Evolutionary conservation across 164 flowering plant genomes (phyloP).

Genomic region (Echeveria elegans): DNA sequence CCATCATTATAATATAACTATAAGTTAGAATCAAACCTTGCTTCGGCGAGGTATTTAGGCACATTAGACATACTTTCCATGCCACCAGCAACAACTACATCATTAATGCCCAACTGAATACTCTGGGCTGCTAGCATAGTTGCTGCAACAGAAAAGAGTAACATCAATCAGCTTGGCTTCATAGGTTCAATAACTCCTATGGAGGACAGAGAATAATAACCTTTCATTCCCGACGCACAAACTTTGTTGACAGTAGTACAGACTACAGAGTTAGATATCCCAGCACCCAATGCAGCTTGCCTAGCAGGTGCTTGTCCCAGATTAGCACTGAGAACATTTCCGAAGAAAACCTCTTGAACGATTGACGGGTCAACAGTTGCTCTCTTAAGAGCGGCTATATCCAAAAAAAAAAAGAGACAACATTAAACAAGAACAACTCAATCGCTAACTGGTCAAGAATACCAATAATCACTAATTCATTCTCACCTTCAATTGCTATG

Average conservation of each 20-base stretch:
- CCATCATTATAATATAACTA: background rate
- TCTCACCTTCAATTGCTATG: conserved; percentile 63
- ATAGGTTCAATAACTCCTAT: background rate
- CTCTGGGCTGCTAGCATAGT: conserved; percentile 87
- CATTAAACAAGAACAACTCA: background rate
- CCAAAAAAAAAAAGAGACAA: background rate
- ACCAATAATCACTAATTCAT: background rate
- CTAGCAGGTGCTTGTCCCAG: conserved; percentile 98
- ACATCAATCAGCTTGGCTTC: background rate
- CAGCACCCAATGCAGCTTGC: conserved; percentile 95
- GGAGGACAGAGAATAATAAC: conserved; percentile 18
- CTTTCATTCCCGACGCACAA: conserved; percentile 94
- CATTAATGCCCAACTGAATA: conserved; percentile 69
- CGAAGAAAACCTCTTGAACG: conserved; percentile 89
- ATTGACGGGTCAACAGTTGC: conserved; percentile 70
- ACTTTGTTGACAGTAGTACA: conserved; percentile 93
- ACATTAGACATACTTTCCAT: conserved; percentile 97
- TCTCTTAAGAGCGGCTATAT: background rate
- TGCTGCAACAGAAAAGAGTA: conserved; percentile 31
- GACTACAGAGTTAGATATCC: conserved; percentile 71
- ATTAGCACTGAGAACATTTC: conserved; percentile 95
- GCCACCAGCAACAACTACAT: conserved; percentile 86
- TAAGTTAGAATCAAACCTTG: conserved; percentile 34
- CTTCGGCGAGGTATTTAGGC: conserved; percentile 71
- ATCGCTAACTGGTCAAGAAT: background rate